A percentile compares a stretch with the other conserved stretches of the same genome.
Conservation (phyloP, 2,329 filamentous ascomycete species). For the Microcyclospora pomicola region DNA sequence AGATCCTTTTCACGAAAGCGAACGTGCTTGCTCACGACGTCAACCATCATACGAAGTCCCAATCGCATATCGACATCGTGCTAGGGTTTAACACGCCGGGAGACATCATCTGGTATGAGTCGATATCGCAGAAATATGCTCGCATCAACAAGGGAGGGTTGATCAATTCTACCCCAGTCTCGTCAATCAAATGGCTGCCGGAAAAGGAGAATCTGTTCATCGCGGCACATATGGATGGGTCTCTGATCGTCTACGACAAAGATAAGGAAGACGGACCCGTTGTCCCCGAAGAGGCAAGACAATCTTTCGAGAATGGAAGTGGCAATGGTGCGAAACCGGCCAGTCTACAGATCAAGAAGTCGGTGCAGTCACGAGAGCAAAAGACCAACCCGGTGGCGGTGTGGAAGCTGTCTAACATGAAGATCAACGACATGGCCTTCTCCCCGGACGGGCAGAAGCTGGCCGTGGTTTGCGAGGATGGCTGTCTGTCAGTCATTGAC, state of each 20-base stretch:
- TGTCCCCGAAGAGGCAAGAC: slow-evolving; percentile 42
- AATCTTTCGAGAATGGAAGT: slow-evolving; percentile 14
- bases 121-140: slow-evolving; percentile 88
- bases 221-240: slow-evolving; percentile 82
- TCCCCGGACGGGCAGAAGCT: slow-evolving; percentile 79
- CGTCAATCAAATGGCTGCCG: slow-evolving; percentile 84
- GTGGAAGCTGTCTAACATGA: slow-evolving; percentile 85
- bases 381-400: slow-evolving; percentile 83
- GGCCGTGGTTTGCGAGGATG: slow-evolving; percentile 84
- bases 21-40: slow-evolving; percentile 92
- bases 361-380: slow-evolving; percentile 84
- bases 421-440: slow-evolving; percentile 82
- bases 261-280: slow-evolving; percentile 84
- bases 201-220: slow-evolving; percentile 88
- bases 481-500: slow-evolving; percentile 77
- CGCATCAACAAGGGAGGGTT: slow-evolving; percentile 92
- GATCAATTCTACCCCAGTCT: slow-evolving; percentile 75
- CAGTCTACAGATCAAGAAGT: slow-evolving; percentile 66
- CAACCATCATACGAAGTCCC: slow-evolving; percentile 66
- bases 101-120: slow-evolving; percentile 98
- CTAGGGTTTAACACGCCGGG: slow-evolving; percentile 84
- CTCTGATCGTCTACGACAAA: slow-evolving; percentile 89
- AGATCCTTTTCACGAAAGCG: slow-evolving; percentile 92
- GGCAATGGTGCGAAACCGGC: slow-evolving; percentile 17
- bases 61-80: slow-evolving; percentile 73